These are phyloP conservation scores for Hortaea sp. DNA, from an alignment of 2,329 filamentous ascomycete species.

Conservation along the genomic window DNA sequence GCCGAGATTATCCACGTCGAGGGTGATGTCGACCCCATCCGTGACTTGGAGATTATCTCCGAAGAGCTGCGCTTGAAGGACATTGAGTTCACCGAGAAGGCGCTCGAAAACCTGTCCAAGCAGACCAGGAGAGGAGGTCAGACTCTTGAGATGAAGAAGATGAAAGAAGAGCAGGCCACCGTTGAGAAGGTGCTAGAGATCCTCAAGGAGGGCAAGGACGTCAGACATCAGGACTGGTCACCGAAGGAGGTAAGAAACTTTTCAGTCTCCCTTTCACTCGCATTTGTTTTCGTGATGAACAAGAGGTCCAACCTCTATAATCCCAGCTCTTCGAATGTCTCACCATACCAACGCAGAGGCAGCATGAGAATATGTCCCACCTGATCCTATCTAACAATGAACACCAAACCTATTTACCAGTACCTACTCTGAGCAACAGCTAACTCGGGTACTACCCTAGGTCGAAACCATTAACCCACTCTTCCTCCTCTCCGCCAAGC, in stretches of 20 bases:
- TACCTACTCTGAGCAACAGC: background rate
- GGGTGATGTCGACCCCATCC: conserved; percentile 90
- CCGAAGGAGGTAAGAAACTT: conserved; percentile 79
- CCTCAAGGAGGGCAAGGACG: conserved; percentile 82
- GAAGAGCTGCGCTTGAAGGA: conserved; percentile 96
- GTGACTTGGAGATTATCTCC: conserved; percentile 92
- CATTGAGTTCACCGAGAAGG: conserved; percentile 96
- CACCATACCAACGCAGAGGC: conserved; percentile 58
- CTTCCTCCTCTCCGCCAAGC: conserved; percentile 90
- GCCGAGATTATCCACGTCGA: conserved; percentile 99
- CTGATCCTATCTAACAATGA: conserved; percentile 17
- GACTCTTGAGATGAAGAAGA: conserved; percentile 94
- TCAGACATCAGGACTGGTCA: conserved; percentile 79
- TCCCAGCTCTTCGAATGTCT: conserved; percentile 99
- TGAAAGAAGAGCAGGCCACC: conserved; percentile 85
- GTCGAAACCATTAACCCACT: conserved; percentile 96
- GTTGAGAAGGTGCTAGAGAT: conserved; percentile 81
- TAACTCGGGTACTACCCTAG: conserved; percentile 37
- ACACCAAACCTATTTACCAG: background rate
- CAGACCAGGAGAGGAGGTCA: conserved; percentile 91
- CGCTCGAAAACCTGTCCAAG: conserved; percentile 82
- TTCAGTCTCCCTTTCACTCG: conserved; percentile 8
- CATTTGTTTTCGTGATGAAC: conserved; percentile 66
- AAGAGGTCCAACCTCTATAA: conserved; percentile 95
- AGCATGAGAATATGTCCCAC: conserved; percentile 72